Evolutionary conservation across 768 basidiomycete species (phyloP).

Genomic region (Suillus discolor): DNA sequence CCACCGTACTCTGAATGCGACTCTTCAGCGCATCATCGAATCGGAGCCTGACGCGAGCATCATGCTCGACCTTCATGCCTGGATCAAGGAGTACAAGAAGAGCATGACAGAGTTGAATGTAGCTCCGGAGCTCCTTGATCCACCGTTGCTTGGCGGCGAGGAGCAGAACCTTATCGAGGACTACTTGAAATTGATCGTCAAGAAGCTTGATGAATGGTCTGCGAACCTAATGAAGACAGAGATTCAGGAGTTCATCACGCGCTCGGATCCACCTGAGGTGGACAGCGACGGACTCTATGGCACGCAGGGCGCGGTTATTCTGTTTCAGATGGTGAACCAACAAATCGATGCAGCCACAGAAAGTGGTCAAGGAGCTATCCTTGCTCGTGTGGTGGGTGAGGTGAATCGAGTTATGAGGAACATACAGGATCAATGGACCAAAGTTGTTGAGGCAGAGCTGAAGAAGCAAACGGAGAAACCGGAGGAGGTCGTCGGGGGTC

Average conservation of each 20-base stretch:
- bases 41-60: constrained; percentile 87
- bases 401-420: constrained; percentile 86
- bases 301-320: constrained; percentile 88
- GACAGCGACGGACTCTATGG: constrained; percentile 90
- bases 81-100: constrained; percentile 94
- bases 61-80: constrained; percentile 83
- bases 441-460: constrained; percentile 79
- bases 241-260: constrained; percentile 76
- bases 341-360: constrained; percentile 94
- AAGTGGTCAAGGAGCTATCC: constrained; percentile 92
- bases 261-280: constrained; percentile 85
- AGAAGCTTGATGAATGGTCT: constrained; percentile 97
- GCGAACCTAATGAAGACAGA: constrained; percentile 92
- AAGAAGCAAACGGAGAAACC: constrained; percentile 88
- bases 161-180: constrained; percentile 94
- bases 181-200: constrained; percentile 90
- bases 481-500: constrained; percentile 82
- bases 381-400: constrained; percentile 89
- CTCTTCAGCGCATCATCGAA: constrained; percentile 68
- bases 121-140: constrained; percentile 78
- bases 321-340: constrained; percentile 99
- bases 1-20: constrained; percentile 80
- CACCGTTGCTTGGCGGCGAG: constrained; percentile 92
- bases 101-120: constrained; percentile 94
- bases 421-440: constrained; percentile 87